Conservation (phyloP, 331 rosid species). For the Dryas integrifolia region DNA sequence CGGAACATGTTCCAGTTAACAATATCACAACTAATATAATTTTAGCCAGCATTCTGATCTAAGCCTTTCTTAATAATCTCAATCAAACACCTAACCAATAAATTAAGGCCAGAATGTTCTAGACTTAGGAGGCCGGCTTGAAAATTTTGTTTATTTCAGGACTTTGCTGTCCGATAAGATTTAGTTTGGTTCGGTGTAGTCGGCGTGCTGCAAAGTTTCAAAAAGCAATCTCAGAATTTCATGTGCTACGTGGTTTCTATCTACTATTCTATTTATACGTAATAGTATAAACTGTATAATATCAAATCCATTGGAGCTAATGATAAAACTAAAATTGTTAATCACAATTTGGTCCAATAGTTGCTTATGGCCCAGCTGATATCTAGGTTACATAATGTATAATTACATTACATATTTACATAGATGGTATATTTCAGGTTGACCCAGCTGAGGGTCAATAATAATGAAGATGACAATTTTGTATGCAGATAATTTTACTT, state of each 20-base stretch:
- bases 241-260: too few relatives aligned
- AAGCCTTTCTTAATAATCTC: neutral
- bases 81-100: conserved; percentile 12
- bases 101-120: conserved; percentile 20
- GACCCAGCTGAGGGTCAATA: neutral
- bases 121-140: conserved; percentile 25
- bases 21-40: neutral
- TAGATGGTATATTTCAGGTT: too few relatives aligned
- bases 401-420: too few relatives aligned
- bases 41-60: neutral
- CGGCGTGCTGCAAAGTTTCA: neutral
- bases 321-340: too few relatives aligned
- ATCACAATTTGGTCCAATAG: too few relatives aligned
- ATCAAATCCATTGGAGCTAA: too few relatives aligned
- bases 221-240: neutral
- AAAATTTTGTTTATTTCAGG: conserved; percentile 4
- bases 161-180: conserved; percentile 15
- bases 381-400: too few relatives aligned
- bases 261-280: too few relatives aligned
- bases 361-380: too few relatives aligned
- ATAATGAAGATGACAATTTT: neutral
- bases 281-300: too few relatives aligned
- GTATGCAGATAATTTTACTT: neutral
- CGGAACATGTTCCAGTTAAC: conserved; percentile 20
- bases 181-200: neutral